phyloP scores from a whole-genome alignment of 305 asterid species.

The Plantago coronopus region DNA sequence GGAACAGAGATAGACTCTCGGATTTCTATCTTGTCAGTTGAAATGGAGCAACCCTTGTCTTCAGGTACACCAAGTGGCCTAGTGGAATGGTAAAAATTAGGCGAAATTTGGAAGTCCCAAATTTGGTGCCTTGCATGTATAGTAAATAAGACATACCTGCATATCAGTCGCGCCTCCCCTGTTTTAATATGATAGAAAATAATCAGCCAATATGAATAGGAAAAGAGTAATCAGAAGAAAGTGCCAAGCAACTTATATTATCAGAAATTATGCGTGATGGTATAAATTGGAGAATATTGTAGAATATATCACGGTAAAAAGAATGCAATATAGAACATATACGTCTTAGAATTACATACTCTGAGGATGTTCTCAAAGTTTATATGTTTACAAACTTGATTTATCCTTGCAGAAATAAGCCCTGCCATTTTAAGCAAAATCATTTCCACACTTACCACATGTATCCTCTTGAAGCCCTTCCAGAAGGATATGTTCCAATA shows the following conservation, averaged over 20 bases:
- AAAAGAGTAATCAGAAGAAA: neutral
- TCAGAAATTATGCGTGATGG: neutral
- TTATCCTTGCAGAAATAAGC: neutral
- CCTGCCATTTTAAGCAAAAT: neutral
- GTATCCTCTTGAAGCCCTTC: constrained; percentile 63
- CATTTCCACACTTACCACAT: constrained; percentile 44
- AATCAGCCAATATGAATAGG: constrained; percentile 22
- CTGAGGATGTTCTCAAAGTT: neutral
- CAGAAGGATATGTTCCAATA: constrained; percentile 57
- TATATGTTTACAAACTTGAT: constrained; percentile 1
- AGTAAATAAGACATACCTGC: constrained; percentile 50
- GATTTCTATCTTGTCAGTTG: constrained; percentile 29
- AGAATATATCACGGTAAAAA: neutral
- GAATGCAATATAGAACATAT: neutral
- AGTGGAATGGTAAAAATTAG: constrained; percentile 14
- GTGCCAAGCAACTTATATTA: neutral
- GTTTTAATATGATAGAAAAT: constrained; percentile 18
- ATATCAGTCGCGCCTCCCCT: constrained; percentile 68
- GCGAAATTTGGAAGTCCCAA: constrained; percentile 1
- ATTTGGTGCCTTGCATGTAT: neutral
- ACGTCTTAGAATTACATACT: neutral
- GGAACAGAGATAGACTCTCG: constrained; percentile 49
- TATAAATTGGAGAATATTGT: neutral
- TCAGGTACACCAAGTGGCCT: constrained; percentile 58
- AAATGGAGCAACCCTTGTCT: constrained; percentile 44